Percentiles rank a stretch among this genome's conserved stretches.
Evolutionary conservation across 108 stramenopile genomes (phyloP).

Genomic region (Nitzschia inconspicua): DNA sequence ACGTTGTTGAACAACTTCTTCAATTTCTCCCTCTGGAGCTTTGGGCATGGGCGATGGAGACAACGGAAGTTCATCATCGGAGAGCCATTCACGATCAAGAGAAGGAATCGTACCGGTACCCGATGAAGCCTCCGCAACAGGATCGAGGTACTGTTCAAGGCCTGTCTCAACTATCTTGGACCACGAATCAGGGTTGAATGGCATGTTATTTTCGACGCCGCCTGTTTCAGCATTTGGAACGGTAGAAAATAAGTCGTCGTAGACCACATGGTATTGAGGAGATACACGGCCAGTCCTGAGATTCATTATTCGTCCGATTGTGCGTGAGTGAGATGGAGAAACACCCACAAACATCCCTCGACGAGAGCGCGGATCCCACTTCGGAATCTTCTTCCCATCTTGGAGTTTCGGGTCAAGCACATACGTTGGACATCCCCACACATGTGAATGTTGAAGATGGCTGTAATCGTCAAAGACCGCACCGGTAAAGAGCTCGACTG

Average conservation of each 20-base stretch:
- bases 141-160: not conserved
- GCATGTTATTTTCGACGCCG: not conserved
- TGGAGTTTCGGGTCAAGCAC: no score
- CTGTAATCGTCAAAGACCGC: no score
- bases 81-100: slow-evolving; percentile 6
- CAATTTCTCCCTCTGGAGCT: not conserved
- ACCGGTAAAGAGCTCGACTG: no score
- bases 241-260: no score
- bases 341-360: slow-evolving; percentile 37
- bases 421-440: no score
- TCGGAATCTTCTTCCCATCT: no score
- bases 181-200: slow-evolving; percentile 10
- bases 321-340: slow-evolving; percentile 24
- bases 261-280: no score
- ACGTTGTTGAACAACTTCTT: not conserved
- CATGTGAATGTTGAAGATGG: no score
- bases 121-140: not conserved
- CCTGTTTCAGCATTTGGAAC: slow-evolving; percentile 16
- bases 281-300: no score
- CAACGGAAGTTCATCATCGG: not conserved
- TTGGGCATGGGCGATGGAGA: not conserved
- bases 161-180: not conserved
- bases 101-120: not conserved
- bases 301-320: no score
- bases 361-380: no score